Evolutionary conservation across 2,329 filamentous ascomycete species (phyloP), one percentile per base, ranked within the genome.

Genomic region (Zymoseptoria brevis): DNA sequence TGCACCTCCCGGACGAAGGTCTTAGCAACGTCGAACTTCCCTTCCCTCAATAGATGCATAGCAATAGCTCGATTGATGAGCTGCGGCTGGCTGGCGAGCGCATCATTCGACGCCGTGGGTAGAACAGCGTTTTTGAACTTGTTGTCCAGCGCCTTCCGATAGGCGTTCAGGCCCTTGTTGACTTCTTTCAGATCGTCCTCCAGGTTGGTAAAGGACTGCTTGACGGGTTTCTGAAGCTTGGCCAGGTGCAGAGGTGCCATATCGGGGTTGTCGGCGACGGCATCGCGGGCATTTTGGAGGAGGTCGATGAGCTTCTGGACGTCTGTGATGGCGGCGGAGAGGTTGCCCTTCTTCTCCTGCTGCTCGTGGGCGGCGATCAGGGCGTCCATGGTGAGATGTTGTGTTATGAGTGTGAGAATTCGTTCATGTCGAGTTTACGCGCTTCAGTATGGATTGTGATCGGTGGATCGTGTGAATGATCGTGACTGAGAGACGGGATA

Each of bases 31-130:
- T 81, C 82, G 74, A 99, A 99, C 71, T 96, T 89, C 54, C 94
- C 94, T 76, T 97, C 93, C 49, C 94, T 89, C 48, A 99, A 82
- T 21, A 99, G 82, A 71, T 99, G 94, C 91, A 97, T 96, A 8
- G 89, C 89, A 67, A 99, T 95, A 6, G 94, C 93, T 58, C 92
- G 85, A 75, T 96, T 95, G 71, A 97, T 90, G 11, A 96, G 80
- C 16, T 82, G 79, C 3, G 88, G 82, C 65, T 95, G 86, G 19
- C 86, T 83, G 1, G 84, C 86, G 73, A 96, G 85, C 35, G 86
- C 87, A 74, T 96, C 90, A 8, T 90, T 86, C 59, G 92, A 88
- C 69, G 85, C 88, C 13, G 87, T 88, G 0, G 93, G 84, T 13
- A 88, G 79, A 13, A 86, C 84, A 62, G 83, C 83, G 62, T 84